Evolutionary conservation across 306 rosid species (phyloP).

Genomic region (Inga laurina): DNA sequence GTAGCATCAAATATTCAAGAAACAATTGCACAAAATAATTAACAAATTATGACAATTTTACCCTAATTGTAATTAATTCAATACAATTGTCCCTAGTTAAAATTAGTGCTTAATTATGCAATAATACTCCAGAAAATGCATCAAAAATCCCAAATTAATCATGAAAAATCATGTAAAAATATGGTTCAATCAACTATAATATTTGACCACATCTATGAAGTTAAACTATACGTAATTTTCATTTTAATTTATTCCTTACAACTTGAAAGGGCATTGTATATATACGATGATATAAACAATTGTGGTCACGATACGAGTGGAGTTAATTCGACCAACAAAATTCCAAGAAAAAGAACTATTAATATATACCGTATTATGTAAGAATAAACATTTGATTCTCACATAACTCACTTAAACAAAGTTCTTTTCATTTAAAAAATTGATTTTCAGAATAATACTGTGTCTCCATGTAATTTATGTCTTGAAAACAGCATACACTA

Average conservation of each 20-base stretch:
- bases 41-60: too few species aligned
- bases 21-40: too few species aligned
- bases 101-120: too few species aligned
- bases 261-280: neutral
- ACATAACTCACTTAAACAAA: neutral
- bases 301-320: neutral
- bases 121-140: too few species aligned
- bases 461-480: neutral
- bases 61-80: too few species aligned
- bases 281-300: neutral
- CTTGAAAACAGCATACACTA: neutral
- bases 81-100: too few species aligned
- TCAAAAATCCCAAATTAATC: too few species aligned
- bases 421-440: neutral
- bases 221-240: neutral
- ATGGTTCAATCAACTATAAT: too few species aligned
- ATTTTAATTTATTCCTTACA: neutral
- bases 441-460: neutral
- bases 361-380: neutral
- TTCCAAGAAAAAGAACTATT: neutral
- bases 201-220: neutral
- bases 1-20: too few species aligned
- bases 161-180: too few species aligned
- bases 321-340: neutral
- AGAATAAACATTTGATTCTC: neutral